Base-by-base conservation (phyloP, 805 yeast species). In the Wickerhamiella vanderwaltii region DNA sequence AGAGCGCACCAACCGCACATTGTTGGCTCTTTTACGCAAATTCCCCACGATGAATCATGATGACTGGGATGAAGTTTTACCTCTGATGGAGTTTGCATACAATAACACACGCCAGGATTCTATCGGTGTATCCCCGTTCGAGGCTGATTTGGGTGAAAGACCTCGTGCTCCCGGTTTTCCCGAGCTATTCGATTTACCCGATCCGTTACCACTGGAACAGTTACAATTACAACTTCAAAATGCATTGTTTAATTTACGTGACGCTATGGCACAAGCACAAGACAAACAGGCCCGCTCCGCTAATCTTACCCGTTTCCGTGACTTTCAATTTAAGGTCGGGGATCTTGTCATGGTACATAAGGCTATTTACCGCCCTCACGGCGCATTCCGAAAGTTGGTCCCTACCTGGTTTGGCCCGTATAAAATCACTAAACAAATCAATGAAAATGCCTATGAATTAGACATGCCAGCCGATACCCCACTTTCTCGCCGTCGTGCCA, bases 381-480 rank as follows among this genome's bases (percentile, higher is more conserved):
- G 30, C 30, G 13, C 7, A 12, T 28, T 28, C 13, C 7, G 30
- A n/a, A 28, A 28, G 30, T 5, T 28, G 30, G 30, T 28, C 13
- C 30, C 30, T 16, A 28, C 30, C 7, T 28, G 30, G 30, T 28
- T 28, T 28, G 30, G 30, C 13, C 30, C 30, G 16, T 28, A 28
- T 12, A 6, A 12, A 16, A 16, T 28, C 6, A 6, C 6, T 12
- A 6, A 12, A 28, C 6, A 12, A 5, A 6, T 28, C 7, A 6
- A 28, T 6, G 30, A 28, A 16, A 28, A 28, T 28, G 30, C 13
- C n/a, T 6, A 6, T 12, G n/a, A 7, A 12, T 16, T 28, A n/a
- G 30, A 28, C 30, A 28, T 28, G 6, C 30, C 30, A 16, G 13
- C 6, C 13, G 13, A 7, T 28, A 7, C 30, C 6, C n/a, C n/a